Conservation (phyloP, 2,329 filamentous ascomycete genomes). For the Trichoderma sp. region DNA sequence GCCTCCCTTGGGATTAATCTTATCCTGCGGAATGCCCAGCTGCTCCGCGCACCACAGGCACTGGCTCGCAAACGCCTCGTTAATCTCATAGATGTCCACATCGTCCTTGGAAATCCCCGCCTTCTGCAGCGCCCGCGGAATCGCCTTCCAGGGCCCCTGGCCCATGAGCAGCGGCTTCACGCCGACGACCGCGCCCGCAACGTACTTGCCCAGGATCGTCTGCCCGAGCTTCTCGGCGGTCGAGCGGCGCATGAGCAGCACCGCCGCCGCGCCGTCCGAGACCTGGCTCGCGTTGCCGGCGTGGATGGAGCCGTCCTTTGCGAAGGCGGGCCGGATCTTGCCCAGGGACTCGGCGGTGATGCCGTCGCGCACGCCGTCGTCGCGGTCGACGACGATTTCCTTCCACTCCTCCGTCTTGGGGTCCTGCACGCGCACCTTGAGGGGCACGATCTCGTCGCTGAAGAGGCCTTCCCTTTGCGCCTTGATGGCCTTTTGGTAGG, state of each 20-base stretch:
- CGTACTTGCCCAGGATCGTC: conserved; percentile 88
- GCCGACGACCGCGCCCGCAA: conserved; percentile 80
- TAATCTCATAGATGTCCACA: conserved; percentile 98
- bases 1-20: conserved; percentile 96
- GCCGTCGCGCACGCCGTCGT: conserved; percentile 84
- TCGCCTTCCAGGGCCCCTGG: conserved; percentile 91
- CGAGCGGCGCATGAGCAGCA: conserved; percentile 91
- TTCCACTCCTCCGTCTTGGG: conserved; percentile 86
- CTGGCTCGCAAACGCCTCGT: conserved; percentile 96
- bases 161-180: conserved; percentile 95
- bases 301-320: conserved; percentile 90
- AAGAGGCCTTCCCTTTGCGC: conserved; percentile 91
- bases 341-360: conserved; percentile 85
- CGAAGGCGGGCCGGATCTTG: conserved; percentile 90
- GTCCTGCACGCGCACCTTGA: conserved; percentile 85
- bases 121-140: conserved; percentile 86
- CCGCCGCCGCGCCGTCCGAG: conserved; percentile 91
- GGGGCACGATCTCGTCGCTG: conserved; percentile 83
- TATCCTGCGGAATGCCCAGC: conserved; percentile 77
- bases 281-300: conserved; percentile 96
- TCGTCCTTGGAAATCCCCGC: conserved; percentile 85
- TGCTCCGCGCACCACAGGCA: conserved; percentile 92
- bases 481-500: conserved; percentile 85
- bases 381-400: conserved; percentile 77
- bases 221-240: conserved; percentile 88